These are phyloP conservation scores for Casuarina cunninghamiana DNA, from an alignment of 306 rosid genomes.

Conservation along the genomic window DNA sequence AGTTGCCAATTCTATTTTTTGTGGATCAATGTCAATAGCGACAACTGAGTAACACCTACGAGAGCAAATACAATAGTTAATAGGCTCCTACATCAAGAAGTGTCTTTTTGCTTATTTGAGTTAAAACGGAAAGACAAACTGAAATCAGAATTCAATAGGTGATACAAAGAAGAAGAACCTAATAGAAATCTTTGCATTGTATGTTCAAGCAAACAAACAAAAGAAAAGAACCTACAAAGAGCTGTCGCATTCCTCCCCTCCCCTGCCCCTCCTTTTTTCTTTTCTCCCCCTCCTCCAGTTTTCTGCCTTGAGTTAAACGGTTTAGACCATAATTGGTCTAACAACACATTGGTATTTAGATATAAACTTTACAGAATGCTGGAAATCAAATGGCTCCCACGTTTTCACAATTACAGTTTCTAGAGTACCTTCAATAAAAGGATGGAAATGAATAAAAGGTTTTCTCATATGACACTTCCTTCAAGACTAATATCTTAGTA, in stretches of 20 bases:
- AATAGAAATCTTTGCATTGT: too few species aligned
- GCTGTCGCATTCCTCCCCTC: too few species aligned
- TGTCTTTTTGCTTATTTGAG: background rate
- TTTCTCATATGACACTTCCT: background rate
- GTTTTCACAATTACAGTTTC: too few species aligned
- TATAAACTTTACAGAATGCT: background rate
- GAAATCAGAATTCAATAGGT: background rate
- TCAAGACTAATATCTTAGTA: background rate
- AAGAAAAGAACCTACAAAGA: too few species aligned
- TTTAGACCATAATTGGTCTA: too few species aligned
- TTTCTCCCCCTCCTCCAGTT: too few species aligned
- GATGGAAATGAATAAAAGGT: background rate
- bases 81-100: conserved; percentile 8
- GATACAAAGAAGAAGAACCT: background rate
- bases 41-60: conserved; percentile 35
- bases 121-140: background rate
- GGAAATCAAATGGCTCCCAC: background rate
- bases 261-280: too few species aligned
- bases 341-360: background rate
- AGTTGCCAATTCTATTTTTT: conserved; percentile 27
- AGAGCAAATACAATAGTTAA: conserved; percentile 1
- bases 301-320: too few species aligned
- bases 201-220: too few species aligned
- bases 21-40: conserved; percentile 43
- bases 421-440: too few species aligned